phyloP scores from a whole-genome alignment of 108 stramenopile genomes.

The Nitzschia sp. region DNA sequence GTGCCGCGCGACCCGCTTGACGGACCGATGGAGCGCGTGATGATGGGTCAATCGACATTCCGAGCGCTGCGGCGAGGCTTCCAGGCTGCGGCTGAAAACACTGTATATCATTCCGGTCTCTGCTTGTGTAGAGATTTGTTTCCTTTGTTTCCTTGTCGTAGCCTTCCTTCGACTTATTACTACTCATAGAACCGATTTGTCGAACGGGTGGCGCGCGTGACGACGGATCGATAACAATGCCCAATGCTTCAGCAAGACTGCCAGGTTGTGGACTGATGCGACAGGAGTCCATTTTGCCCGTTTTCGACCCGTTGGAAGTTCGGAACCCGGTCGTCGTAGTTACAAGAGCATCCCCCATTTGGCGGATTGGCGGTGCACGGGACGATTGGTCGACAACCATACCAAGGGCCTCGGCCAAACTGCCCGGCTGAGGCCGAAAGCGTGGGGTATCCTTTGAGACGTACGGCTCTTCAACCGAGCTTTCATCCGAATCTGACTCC shows the following conservation, averaged over 20 bases:
- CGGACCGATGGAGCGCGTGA: not conserved
- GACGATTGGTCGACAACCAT: not conserved
- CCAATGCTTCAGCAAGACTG: not conserved
- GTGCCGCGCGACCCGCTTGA: not conserved
- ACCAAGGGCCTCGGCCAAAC: not conserved
- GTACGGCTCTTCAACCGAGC: not conserved
- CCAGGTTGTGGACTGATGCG: no score
- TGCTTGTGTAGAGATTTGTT: not conserved
- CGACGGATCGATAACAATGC: not conserved
- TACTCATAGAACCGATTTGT: not conserved
- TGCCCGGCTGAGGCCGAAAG: not conserved
- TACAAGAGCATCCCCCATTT: not conserved
- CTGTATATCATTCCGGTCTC: not conserved
- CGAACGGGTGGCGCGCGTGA: not conserved
- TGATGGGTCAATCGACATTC: conserved; percentile 1
- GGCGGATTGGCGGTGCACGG: not conserved
- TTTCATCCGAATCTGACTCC: not conserved
- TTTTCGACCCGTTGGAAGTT: no score
- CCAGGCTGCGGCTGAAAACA: not conserved
- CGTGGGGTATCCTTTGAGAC: not conserved
- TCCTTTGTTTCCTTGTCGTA: not conserved
- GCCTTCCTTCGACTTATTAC: not conserved
- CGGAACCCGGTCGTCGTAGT: not conserved
- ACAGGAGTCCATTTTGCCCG: no score
- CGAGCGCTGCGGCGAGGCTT: not conserved